Evolutionary conservation across 2,329 filamentous ascomycete genomes (phyloP), one percentile per base, ranked within the genome.

Genomic region (Grosmannia penicillata): DNA sequence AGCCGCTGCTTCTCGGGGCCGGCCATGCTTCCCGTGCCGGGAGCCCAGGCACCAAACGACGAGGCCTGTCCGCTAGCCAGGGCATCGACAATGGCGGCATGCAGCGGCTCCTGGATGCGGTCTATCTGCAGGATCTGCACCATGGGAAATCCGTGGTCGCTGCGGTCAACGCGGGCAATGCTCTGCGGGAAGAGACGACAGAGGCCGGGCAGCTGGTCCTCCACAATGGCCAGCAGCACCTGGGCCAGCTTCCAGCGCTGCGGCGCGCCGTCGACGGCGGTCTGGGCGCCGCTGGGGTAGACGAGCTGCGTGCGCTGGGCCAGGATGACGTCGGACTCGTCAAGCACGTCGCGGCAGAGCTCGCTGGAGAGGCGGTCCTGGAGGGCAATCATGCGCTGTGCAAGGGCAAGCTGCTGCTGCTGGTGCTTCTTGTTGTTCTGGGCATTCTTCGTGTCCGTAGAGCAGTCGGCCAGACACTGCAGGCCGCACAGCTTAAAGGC

Each of bases 401-500:
- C 34, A 3, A 36, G 34, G 8, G n/a, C 25, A 13, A 36, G 25
- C 13, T 11, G 23, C 9, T 3, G 19, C 8, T 15, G 32, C 3
- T 9, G 7, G 15, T 10, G 10, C 5, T 15, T n/a, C 13, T 17
- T 34, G 22, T 34, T 23, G 21, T 45, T 47, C 8, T n/a, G 6
- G 0, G 45, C 49, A 0, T 68, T 66, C 27, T 66, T 55, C 0
- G 0, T 60, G 37, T n/a, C n/a, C n/a, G n/a, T n/a, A n/a, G n/a
- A n/a, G 11, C 53, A 51, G 34, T 77, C 67, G 0, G 65, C 62
- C 0, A 78, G 50, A 3, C 63, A 61, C 45, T 81, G 73, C 1
- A 72, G 48, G 0, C 72, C 73, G 41, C 72, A 75, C 2, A 82
- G 57, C 46, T 68, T 72, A 52, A 78, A 79, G 0, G 77, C 82